These are phyloP conservation scores for Raddia guianensis DNA, from an alignment of 176 grass and related monocot species.

Conservation along the genomic window DNA sequence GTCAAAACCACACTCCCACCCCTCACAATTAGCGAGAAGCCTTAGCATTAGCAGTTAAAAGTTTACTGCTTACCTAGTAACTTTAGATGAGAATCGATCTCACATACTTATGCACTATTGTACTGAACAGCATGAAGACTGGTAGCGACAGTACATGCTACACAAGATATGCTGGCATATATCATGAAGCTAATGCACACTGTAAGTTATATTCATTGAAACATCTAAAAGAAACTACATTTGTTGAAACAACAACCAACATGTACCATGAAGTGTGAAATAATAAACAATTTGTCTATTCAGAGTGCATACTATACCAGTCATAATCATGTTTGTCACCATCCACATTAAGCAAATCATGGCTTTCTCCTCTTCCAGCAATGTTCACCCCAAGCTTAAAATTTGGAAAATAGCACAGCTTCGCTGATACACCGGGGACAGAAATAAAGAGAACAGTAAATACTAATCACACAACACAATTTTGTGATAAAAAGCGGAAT, in stretches of 20 bases:
- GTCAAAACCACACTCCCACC: slow-evolving; percentile 8
- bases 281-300: slow-evolving; percentile 19
- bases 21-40: neutral
- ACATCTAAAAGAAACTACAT: slow-evolving; percentile 12
- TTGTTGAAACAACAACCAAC: neutral
- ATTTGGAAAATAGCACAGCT: slow-evolving; percentile 73
- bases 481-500: slow-evolving; percentile 8
- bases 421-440: slow-evolving; percentile 50
- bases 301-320: slow-evolving; percentile 78
- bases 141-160: neutral
- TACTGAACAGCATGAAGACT: slow-evolving; percentile 23
- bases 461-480: neutral
- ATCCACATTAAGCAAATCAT: slow-evolving; percentile 78
- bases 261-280: slow-evolving; percentile 21
- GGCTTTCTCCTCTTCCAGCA: slow-evolving; percentile 62
- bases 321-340: slow-evolving; percentile 93
- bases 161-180: slow-evolving; percentile 8
- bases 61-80: slow-evolving; percentile 3
- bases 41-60: slow-evolving; percentile 10
- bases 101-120: neutral
- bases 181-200: slow-evolving; percentile 1
- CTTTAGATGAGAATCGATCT: neutral
- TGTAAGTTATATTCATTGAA: slow-evolving; percentile 19
- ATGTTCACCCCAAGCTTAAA: slow-evolving; percentile 73
- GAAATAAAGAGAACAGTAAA: slow-evolving; percentile 37